Evolutionary conservation across 2,329 filamentous ascomycete genomes (phyloP).

Genomic region (Metarhizium album): DNA sequence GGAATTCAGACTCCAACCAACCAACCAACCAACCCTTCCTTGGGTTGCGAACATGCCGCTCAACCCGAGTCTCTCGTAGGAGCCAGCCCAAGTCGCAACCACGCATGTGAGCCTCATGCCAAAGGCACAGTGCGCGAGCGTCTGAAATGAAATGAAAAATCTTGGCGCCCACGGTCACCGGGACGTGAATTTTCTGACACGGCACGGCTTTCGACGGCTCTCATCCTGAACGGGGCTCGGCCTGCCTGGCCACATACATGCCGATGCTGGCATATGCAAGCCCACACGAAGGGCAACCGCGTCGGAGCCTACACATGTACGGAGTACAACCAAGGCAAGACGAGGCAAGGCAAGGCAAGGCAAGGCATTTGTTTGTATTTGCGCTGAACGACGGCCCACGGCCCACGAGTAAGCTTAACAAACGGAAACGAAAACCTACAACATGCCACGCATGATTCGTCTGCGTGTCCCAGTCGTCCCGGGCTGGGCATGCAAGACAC

Average conservation of each 20-base stretch:
- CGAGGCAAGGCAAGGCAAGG: too few species aligned
- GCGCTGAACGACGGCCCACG: too few species aligned
- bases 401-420: neutral
- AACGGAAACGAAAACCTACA: neutral
- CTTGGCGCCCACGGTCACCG: neutral
- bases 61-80: neutral
- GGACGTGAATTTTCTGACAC: too few species aligned
- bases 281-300: neutral
- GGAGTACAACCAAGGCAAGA: too few species aligned
- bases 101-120: neutral
- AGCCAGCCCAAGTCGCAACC: neutral
- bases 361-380: too few species aligned
- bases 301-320: neutral
- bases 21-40: too few species aligned
- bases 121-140: neutral
- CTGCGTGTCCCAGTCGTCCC: neutral
- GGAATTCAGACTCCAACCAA: too few species aligned
- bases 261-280: neutral
- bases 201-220: constrained; percentile 5
- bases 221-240: neutral
- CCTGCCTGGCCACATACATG: too few species aligned
- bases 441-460: neutral
- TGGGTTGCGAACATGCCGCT: neutral
- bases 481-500: neutral
- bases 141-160: neutral